Base-by-base conservation (phyloP, 1,284 basidiomycete genomes). In the Rugosomyces carneus region DNA sequence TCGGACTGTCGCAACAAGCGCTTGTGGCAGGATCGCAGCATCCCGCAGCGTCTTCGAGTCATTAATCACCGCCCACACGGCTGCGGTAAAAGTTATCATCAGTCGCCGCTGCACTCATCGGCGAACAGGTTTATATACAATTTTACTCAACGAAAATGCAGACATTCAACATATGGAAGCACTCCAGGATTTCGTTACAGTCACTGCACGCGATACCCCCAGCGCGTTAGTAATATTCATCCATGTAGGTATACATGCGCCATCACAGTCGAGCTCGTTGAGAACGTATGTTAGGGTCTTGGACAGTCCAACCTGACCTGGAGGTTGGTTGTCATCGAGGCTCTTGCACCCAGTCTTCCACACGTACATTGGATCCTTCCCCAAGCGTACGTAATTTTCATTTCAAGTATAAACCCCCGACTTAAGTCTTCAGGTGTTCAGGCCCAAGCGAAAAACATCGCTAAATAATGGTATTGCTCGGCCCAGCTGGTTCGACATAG, bases 401-500 rank as follows among this genome's bases (percentile, higher is more conserved):
- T 23, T 7, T 7, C 21, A 23, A 7, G 21, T n/a, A 23, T 18
- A 23, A 6, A 38, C 20, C 16, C 36, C 27, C 23, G 26, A n/a
- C 58, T 57, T 19, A 38, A 48, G 19, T 20, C 26, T 36, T 8
- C n/a, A 16, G n/a, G 5, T 36, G 9, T 36, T 19, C 43, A 64
- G 61, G 15, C 54, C 57, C 9, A 51, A 55, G 10, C 57, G 57
- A 23, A 61, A 61, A 8, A 65, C 71, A 13, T 61, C 64, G 0
- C 58, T 62, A 36, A 61, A 62, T 46, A 55, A 61, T 35, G 61
- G 66, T 3, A 53, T 57, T 29, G 48, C 49, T 10, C 61, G 66
- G n/a, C 64, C 71, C 5, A 67, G 65, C 42, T 76, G 73, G 73
- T 75, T 75, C 55, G 59, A 73, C 52, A 64, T 73, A 18, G 50